Percentiles rank a stretch among this genome's conserved stretches.
Evolutionary conservation across 805 yeast genomes (phyloP).

Genomic region (Yamadazyma phyllophila): DNA sequence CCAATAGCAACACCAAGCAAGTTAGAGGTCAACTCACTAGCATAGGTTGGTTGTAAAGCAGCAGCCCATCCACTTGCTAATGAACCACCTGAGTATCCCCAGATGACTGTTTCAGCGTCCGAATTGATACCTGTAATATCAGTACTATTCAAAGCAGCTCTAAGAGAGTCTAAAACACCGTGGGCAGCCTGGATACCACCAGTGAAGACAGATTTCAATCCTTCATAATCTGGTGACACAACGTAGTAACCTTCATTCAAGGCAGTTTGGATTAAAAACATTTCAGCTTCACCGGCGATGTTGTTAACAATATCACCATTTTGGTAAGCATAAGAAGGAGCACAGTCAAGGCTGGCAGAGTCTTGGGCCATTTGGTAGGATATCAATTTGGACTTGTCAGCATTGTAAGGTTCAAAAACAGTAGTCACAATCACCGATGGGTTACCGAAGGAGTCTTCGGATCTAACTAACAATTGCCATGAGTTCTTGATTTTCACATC

Average conservation of each 20-base stretch:
- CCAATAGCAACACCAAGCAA: constrained; percentile 34
- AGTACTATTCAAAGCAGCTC: constrained; percentile 22
- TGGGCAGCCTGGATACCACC: constrained; percentile 33
- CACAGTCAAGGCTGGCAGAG: constrained; percentile 24
- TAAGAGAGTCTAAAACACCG: constrained; percentile 28
- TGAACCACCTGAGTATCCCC: constrained; percentile 43
- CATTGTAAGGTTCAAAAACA: constrained; percentile 28
- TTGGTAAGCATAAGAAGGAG: constrained; percentile 25
- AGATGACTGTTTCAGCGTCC: constrained; percentile 22
- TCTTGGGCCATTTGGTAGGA: constrained; percentile 31
- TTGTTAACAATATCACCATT: constrained; percentile 14
- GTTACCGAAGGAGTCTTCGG: constrained; percentile 24
- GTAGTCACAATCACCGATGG: constrained; percentile 26
- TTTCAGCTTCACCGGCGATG: constrained; percentile 16
- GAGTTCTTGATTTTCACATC: constrained; percentile 20
- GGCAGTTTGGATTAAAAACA: constrained; percentile 17
- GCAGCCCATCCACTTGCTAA: constrained; percentile 40
- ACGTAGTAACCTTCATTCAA: constrained; percentile 32
- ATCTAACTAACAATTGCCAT: constrained; percentile 23
- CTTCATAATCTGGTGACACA: constrained; percentile 35
- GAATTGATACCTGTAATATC: constrained; percentile 19
- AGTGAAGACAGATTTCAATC: constrained; percentile 29
- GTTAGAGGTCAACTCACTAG: constrained; percentile 27
- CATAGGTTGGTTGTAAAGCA: constrained; percentile 33
- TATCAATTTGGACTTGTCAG: constrained; percentile 24